Percentiles rank a stretch among this genome's conserved stretches.
phyloP scores from a whole-genome alignment of 1,139 yeast species.

The Nakaseomyces kungkrabaensis region DNA sequence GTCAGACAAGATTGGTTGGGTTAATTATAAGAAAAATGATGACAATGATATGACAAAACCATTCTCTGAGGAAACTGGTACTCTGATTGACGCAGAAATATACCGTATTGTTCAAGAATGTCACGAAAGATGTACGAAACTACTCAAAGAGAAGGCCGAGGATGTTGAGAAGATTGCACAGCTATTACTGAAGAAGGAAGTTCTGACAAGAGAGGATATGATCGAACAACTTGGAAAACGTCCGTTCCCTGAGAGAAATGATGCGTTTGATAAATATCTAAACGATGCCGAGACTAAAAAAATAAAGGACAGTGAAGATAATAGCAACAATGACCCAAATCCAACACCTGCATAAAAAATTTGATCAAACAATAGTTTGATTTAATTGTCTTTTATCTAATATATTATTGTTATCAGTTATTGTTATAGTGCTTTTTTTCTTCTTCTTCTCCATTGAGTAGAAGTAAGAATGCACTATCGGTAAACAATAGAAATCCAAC shows the following conservation, averaged over 20 bases:
- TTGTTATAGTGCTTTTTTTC: not conserved
- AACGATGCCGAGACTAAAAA: constrained; percentile 32
- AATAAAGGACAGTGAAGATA: constrained; percentile 14
- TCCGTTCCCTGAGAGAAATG: constrained; percentile 68
- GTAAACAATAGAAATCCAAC: not conserved
- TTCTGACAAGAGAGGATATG: constrained; percentile 76
- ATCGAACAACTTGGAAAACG: constrained; percentile 61
- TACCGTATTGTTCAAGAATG: constrained; percentile 50
- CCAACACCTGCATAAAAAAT: not conserved
- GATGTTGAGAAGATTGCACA: constrained; percentile 64
- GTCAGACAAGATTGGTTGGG: constrained; percentile 72
- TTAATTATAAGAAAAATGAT: constrained; percentile 41
- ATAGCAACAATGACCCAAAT: constrained; percentile 5
- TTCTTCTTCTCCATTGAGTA: not conserved
- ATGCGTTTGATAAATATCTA: constrained; percentile 70
- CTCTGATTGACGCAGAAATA: constrained; percentile 56
- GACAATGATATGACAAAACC: constrained; percentile 56
- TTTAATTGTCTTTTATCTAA: too few species aligned
- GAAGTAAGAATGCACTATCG: too few species aligned
- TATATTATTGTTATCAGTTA: too few species aligned
- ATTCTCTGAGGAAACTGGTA: constrained; percentile 61
- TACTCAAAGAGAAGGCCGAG: constrained; percentile 48
- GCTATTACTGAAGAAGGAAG: constrained; percentile 57
- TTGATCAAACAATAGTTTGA: not conserved
- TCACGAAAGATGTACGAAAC: constrained; percentile 41